A percentile compares a stretch with the other conserved stretches of the same genome.
phyloP scores from a whole-genome alignment of 495 filamentous ascomycete species.

The Lineolata rhizophorae region DNA sequence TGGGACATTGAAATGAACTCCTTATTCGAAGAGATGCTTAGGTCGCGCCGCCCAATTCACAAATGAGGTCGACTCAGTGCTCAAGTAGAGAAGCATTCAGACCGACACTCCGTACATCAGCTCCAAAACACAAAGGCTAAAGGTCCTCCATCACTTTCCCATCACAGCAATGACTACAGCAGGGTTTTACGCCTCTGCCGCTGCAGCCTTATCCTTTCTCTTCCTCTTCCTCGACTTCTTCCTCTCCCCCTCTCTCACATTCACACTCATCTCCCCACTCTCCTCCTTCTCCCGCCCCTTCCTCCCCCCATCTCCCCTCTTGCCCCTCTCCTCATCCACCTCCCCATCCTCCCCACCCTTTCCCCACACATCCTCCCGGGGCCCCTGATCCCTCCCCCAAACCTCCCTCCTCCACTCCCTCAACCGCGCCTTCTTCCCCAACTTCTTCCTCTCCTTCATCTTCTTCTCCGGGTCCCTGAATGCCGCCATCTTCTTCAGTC shows the following conservation, averaged over 20 bases:
- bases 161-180: too few species aligned
- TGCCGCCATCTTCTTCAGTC: conserved; percentile 79
- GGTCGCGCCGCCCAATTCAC: too few species aligned
- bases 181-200: too few species aligned
- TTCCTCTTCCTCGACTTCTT: conserved; percentile 12
- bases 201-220: conserved; percentile 4
- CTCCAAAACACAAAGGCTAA: too few species aligned
- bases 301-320: conserved; percentile 1
- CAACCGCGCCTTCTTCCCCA: conserved; percentile 79
- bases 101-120: too few species aligned
- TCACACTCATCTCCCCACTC: conserved; percentile 3
- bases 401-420: conserved; percentile 82
- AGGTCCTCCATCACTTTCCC: too few species aligned
- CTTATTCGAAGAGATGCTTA: too few species aligned
- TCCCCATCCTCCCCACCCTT: neutral
- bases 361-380: too few species aligned
- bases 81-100: too few species aligned
- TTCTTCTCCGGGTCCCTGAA: conserved; percentile 83
- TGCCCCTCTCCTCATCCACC: neutral
- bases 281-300: conserved; percentile 2
- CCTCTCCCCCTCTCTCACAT: conserved; percentile 7
- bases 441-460: conserved; percentile 57
- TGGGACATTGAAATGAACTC: too few species aligned
- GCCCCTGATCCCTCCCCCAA: conserved; percentile 56
- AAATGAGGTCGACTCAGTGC: too few species aligned